Conservation (phyloP, 306 rosid species). For the Quillaja saponaria region DNA sequence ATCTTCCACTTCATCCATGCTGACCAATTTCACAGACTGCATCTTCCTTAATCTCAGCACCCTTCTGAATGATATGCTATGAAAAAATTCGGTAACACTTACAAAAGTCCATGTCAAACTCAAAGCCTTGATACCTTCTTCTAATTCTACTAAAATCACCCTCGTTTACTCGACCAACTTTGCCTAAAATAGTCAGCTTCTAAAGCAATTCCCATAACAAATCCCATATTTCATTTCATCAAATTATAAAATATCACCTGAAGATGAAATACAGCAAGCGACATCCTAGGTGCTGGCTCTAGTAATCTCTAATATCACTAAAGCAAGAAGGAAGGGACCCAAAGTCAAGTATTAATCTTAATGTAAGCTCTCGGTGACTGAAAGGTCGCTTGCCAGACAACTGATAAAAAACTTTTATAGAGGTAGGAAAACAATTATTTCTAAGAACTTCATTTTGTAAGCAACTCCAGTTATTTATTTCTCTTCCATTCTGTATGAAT, state of each 20-base stretch:
- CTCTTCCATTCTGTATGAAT: too few relatives aligned
- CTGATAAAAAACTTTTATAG: too few relatives aligned
- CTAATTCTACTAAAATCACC: not conserved
- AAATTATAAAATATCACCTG: not conserved
- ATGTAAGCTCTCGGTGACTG: not conserved
- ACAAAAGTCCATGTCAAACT: not conserved
- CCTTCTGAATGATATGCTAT: not conserved
- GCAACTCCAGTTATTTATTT: too few relatives aligned
- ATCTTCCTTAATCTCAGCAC: not conserved
- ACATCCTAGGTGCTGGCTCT: not conserved
- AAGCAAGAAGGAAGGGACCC: not conserved
- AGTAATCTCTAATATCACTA: not conserved
- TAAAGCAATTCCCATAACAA: not conserved
- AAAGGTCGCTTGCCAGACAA: not conserved
- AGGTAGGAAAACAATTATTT: too few relatives aligned
- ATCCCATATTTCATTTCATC: not conserved
- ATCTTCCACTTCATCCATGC: not conserved
- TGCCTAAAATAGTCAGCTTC: too few relatives aligned
- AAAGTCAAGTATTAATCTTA: not conserved
- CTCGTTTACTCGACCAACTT: too few relatives aligned
- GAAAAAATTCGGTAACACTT: not conserved
- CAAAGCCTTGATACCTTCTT: conserved; percentile 1
- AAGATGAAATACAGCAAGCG: not conserved
- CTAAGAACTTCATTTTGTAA: too few relatives aligned
- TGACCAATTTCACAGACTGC: not conserved